Percentiles rank a stretch among this genome's conserved stretches.
Conservation (phyloP, 2,329 filamentous ascomycete species). For the Nigrospora sphaerica region DNA sequence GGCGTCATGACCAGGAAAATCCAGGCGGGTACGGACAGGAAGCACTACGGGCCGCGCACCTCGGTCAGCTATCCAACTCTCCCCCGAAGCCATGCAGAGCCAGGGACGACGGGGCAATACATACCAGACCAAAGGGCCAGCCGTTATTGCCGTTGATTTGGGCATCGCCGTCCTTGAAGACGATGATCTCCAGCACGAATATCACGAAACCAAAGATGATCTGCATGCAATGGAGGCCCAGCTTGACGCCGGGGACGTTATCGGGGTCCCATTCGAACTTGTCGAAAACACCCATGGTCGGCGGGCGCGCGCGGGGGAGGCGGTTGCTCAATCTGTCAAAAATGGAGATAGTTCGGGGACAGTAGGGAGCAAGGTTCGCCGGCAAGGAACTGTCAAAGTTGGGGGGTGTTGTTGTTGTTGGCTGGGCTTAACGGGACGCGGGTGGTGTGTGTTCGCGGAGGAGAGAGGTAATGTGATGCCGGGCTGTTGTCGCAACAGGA, state of each 20-base stretch:
- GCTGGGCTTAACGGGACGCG: too few species aligned
- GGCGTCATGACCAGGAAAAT: conserved; percentile 60
- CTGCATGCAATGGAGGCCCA: conserved; percentile 50
- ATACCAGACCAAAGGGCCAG: conserved; percentile 58
- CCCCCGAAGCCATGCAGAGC: not conserved
- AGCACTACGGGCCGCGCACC: conserved; percentile 41
- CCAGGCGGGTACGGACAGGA: conserved; percentile 56
- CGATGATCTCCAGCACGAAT: conserved; percentile 53
- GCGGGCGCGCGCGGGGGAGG: too few species aligned
- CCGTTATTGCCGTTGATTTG: conserved; percentile 50
- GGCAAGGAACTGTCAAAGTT: too few species aligned
- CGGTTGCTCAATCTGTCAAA: too few species aligned
- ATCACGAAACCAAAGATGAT: conserved; percentile 45
- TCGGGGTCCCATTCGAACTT: conserved; percentile 43
- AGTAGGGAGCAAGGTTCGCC: too few species aligned
- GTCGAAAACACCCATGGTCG: conserved; percentile 1
- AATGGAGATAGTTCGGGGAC: too few species aligned
- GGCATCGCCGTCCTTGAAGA: conserved; percentile 43
- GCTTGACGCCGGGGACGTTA: conserved; percentile 47
- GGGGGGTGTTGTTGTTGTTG: too few species aligned
- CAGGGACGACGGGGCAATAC: conserved; percentile 15
- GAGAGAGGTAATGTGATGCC: too few species aligned
- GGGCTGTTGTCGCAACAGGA: too few species aligned
- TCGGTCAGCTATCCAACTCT: not conserved
- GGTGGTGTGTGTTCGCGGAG: too few species aligned